Evolutionary conservation across 345 rosid genomes (phyloP), one percentile per base, ranked within the genome.

Genomic region (Streptanthus diversifolius): DNA sequence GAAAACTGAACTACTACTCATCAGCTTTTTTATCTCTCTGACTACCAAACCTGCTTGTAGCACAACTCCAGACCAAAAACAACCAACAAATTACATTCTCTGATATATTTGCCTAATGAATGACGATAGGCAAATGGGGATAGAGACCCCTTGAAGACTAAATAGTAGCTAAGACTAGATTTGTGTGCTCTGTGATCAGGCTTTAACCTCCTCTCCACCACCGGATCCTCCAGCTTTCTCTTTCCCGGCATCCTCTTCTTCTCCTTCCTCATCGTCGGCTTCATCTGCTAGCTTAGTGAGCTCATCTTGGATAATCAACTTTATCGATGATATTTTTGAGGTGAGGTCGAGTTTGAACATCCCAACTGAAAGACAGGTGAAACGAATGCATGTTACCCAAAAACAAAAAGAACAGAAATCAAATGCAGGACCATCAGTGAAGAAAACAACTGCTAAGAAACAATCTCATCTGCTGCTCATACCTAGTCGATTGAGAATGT

Each of bases 231-330:
- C 83, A 5, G 79, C 85, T 49, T 83, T 82, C 82, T 54, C 82
- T 1, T 80, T 77, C 58, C 85, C 96, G 1, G 90, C 92, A 71
- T 76, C 81, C n/a, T 83, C 84, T 1, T 70, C 87, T 4, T 81
- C 95, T 18, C 78, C 96, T 0, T 81, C 91, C 5, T 87, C 95
- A 6, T 85, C 87, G 1, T 87, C 95, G 1, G 72, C 90, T 51
- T 85, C 97, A 9, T 88, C 90, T 4, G 96, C 97, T 76, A 93
- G 72, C 82, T 90, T 93, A 9, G 92, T 85, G 39, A 93, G 98
- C 83, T 93, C 98, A 17, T 85, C 93, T 73, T 90, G 98, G 68
- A 93, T 90, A 85, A 90, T 84, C 48, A 75, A 24, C 85, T 93
- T 93, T 79, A 93, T 85, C 3, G 84, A 79, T 43, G 96, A 76